Evolutionary conservation across 2,329 filamentous ascomycete genomes (phyloP), one percentile per base, ranked within the genome.

Genomic region (Setomelanomma holmii): DNA sequence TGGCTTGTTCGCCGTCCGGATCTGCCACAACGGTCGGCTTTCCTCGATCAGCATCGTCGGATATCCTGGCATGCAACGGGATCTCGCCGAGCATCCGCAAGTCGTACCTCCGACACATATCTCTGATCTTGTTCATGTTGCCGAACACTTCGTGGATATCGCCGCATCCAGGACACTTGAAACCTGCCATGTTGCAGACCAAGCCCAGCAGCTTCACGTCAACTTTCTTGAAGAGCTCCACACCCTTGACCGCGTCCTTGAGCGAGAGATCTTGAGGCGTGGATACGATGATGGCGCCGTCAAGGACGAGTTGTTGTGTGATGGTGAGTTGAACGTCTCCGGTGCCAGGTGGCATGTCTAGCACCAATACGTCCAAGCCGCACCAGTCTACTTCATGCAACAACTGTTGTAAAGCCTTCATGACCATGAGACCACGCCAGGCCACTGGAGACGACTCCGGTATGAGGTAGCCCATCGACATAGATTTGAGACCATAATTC

Each of bases 381-480:
- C 89, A 91, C 95, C 95, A 99, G 46, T 95, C 89, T 0, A 99
- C 95, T 63, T 96, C 91, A 72, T 97, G 93, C 6, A 99, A 84
- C 4, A 99, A 86, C 71, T 99, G 95, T 63, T 97, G 93, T 59
- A 99, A 83, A 0, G 95, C 95, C 71, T 98, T 99, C 83, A 96
- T 96, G 12, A 98, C 90, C 93, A 99, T 97, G 2, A 96, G 84
- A 0, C 95, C 95, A 45, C 95, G 86, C 95, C 95, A 99, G 24
- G 95, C 93, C 14, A 99, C 89, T 0, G 93, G 91, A 4, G 90
- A 89, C 10, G 86, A 83, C 60, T 91, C 88, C 17, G 85, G 85
- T 1, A 96, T 86, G 1, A 99, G 83, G 61, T 96, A 98, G 43
- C 95, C 95, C 90, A 99, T 98, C 0, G 93, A 97, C 95, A 99